These are phyloP conservation scores for Pyropia yezoensis DNA, from an alignment of 23 red algal genomes.

Conservation along the genomic window DNA sequence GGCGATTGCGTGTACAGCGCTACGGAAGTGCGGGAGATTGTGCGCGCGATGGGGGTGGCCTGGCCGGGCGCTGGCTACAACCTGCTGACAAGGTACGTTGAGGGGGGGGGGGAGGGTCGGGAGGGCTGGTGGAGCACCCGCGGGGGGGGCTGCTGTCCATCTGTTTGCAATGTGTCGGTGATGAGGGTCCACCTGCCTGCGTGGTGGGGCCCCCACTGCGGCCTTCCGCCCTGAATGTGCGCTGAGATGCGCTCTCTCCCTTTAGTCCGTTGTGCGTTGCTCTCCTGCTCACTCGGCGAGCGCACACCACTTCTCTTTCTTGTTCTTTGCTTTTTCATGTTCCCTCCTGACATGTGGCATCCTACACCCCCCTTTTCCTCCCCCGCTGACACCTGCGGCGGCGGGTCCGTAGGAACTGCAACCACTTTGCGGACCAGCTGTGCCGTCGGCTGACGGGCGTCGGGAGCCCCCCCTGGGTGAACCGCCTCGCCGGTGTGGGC, in stretches of 20 bases:
- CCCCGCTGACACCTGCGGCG: not conserved
- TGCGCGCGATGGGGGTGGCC: constrained; percentile 24
- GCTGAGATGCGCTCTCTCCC: too few relatives aligned
- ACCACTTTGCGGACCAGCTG: constrained; percentile 60
- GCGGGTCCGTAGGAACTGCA: constrained; percentile 45
- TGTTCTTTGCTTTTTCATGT: not conserved
- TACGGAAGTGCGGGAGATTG: constrained; percentile 22
- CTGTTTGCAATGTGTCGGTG: too few relatives aligned
- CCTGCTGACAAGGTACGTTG: constrained; percentile 54
- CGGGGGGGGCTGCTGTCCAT: too few relatives aligned
- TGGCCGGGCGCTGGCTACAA: constrained; percentile 58
- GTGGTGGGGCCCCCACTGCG: too few relatives aligned
- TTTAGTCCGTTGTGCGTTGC: too few relatives aligned
- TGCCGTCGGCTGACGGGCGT: constrained; percentile 49
- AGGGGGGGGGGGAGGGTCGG: too few relatives aligned
- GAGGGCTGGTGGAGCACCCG: too few relatives aligned
- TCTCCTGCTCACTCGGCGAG: too few relatives aligned
- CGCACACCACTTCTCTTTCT: too few relatives aligned
- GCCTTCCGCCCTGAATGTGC: too few relatives aligned
- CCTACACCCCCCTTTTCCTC: too few relatives aligned
- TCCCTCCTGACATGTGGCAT: not conserved
- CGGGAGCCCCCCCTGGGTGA: constrained; percentile 51
- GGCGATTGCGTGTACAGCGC: constrained; percentile 18
- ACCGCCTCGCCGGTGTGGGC: constrained; percentile 45
- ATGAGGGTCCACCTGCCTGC: too few relatives aligned